phyloP scores from a whole-genome alignment of 2,329 filamentous ascomycete species.

The Zasmidium angulare region DNA sequence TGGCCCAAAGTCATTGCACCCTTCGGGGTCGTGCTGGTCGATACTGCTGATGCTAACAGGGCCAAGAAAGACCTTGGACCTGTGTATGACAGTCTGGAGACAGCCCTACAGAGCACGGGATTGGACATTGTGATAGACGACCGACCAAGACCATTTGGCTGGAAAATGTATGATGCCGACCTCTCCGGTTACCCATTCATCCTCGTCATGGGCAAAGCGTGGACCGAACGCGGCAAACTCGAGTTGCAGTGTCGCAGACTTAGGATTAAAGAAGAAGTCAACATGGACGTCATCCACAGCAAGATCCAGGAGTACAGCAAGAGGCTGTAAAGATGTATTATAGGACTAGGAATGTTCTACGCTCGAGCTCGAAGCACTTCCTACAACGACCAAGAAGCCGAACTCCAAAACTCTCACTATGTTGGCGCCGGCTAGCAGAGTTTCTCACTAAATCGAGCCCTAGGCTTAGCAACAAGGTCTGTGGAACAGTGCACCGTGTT shows the following conservation, averaged over 20 bases:
- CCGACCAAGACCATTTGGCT: conserved; percentile 62
- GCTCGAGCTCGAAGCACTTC: too few species aligned
- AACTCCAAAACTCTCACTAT: too few species aligned
- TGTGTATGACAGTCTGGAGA: conserved; percentile 63
- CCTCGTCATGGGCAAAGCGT: conserved; percentile 73
- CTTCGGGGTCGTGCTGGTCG: conserved; percentile 71
- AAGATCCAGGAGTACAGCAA: conserved; percentile 17
- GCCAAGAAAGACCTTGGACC: conserved; percentile 17
- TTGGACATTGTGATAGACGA: conserved; percentile 74
- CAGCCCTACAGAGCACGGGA: conserved; percentile 1
- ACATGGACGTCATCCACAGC: conserved; percentile 11
- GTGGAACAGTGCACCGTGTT: too few species aligned
- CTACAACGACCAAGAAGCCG: too few species aligned
- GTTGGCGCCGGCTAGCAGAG: too few species aligned
- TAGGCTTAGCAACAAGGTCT: too few species aligned
- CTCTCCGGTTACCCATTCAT: conserved; percentile 83
- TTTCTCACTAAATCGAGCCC: too few species aligned
- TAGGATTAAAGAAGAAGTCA: conserved; percentile 53
- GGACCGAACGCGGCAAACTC: conserved; percentile 56
- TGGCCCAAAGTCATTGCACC: conserved; percentile 89
- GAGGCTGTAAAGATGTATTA: conserved; percentile 12
- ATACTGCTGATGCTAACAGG: conserved; percentile 28
- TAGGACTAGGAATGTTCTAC: neutral
- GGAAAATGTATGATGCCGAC: conserved; percentile 90
- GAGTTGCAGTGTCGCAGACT: conserved; percentile 79